Evolutionary conservation across 2,329 filamentous ascomycete species (phyloP).

Genomic region (Diplodia corticola): DNA sequence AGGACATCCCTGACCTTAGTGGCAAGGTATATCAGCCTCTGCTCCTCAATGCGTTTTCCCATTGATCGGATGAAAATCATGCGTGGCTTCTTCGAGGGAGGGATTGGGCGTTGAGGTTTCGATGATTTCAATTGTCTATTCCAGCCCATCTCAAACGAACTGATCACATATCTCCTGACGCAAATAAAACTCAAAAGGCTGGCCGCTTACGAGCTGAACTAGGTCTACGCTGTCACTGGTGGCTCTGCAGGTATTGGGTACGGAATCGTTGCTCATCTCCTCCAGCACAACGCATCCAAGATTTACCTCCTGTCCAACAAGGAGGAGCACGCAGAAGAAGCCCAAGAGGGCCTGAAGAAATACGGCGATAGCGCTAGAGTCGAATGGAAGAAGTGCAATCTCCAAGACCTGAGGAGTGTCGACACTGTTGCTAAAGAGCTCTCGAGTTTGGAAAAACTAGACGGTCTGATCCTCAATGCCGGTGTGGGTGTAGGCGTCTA

Average conservation of each 20-base stretch:
- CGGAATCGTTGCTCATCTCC: conserved; percentile 54
- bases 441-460: conserved; percentile 45
- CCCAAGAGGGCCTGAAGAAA: conserved; percentile 44
- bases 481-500: conserved; percentile 53
- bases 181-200: no score
- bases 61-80: not conserved
- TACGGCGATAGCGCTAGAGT: conserved; percentile 50
- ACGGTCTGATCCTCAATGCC: conserved; percentile 52
- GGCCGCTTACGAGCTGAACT: not conserved
- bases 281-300: conserved; percentile 50
- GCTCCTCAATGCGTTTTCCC: not conserved
- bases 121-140: not conserved
- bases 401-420: conserved; percentile 49
- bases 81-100: not conserved
- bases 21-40: conserved; percentile 34
- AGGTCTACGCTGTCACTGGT: conserved; percentile 52
- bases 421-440: conserved; percentile 49
- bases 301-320: conserved; percentile 54
- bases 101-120: not conserved
- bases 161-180: not conserved
- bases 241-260: conserved; percentile 54
- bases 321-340: conserved; percentile 50
- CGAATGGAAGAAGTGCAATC: conserved; percentile 49
- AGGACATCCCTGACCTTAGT: conserved; percentile 43
- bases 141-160: no score